phyloP scores from a whole-genome alignment of 1,284 basidiomycete genomes.

The Papiliotrema nemorosa region DNA sequence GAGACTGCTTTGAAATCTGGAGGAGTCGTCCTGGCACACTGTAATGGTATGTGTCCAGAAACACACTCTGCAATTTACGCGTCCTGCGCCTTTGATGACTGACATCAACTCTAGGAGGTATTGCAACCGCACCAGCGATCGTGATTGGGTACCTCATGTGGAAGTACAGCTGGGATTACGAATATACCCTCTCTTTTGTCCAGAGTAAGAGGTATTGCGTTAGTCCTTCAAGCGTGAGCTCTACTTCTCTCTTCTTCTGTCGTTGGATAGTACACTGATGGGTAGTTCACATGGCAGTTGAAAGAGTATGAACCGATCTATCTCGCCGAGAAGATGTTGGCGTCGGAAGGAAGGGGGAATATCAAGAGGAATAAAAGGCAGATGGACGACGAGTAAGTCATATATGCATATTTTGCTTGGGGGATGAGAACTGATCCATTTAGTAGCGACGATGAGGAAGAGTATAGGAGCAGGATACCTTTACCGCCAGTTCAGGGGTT shows the following conservation, averaged over 20 bases:
- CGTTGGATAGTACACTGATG: slow-evolving; percentile 2
- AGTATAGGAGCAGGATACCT: background rate
- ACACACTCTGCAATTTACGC: background rate
- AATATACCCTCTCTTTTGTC: slow-evolving; percentile 76
- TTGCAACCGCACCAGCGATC: slow-evolving; percentile 79
- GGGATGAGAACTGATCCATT: background rate
- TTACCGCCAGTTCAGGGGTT: background rate
- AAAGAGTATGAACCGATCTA: slow-evolving; percentile 89
- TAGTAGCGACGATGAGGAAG: background rate
- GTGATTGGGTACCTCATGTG: slow-evolving; percentile 92
- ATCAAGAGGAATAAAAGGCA: slow-evolving; percentile 8
- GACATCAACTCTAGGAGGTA: slow-evolving; percentile 77
- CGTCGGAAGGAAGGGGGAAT: slow-evolving; percentile 4
- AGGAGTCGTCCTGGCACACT: slow-evolving; percentile 82
- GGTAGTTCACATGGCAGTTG: slow-evolving; percentile 73
- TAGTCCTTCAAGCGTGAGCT: slow-evolving; percentile 66
- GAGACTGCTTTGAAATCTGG: slow-evolving; percentile 62
- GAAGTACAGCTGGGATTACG: slow-evolving; percentile 66
- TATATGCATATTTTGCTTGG: background rate
- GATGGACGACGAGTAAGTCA: slow-evolving; percentile 9
- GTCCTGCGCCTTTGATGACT: too few species aligned
- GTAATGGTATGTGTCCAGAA: slow-evolving; percentile 63
- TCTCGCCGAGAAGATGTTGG: slow-evolving; percentile 33
- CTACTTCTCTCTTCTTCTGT: background rate
- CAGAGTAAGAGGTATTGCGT: slow-evolving; percentile 89